Base-by-base conservation (phyloP, 352 stramenopile genomes). In the Phytopythium helicoides region DNA sequence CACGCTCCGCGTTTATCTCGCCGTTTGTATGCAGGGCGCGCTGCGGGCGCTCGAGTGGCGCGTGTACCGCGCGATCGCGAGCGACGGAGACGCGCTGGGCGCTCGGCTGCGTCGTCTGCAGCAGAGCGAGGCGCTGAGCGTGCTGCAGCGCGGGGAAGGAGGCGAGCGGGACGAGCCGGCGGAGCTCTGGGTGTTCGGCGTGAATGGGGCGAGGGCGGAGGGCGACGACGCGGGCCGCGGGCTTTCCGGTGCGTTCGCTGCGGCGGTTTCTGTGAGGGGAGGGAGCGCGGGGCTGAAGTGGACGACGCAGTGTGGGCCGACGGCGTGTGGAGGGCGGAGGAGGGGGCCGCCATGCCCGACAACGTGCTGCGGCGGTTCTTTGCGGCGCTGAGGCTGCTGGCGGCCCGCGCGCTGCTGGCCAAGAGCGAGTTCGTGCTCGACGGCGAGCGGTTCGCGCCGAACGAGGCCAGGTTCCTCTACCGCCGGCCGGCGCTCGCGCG, bases 391-490 rank as follows among this genome's bases (percentile, higher is more conserved):
- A 46, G 65, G 26, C 40, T 28, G 26, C 50, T 60, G 9, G 41
- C 64, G 15, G 60, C 65, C 1, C 53, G 52, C 19, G 66, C 68
- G 45, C 58, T 89, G 26, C 48, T 79, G 14, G 41, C 50, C 0
- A 58, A 68, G 18, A 67, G 71, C 12, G 77, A 81, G 9, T 89
- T 91, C 55, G 44, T 69, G 19, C 51, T 62, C 15, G 39, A 62
- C 0, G 50, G 60, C 25, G 66, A 55, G 3, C 67, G 67, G 12
- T 86, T 82, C 51, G 52, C 73, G 51, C 72, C 60, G 0, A 86
- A 81, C 26, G 74, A 89, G 26, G 74, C 76, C 19, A 73, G 63
- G 15, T 88, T 92, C 44, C 62, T 86, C 42, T 89, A 78, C 52
- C 67, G 72, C 3, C 72, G 72, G 34, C 78, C 78, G 41, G 87